Evolutionary conservation across 2,329 filamentous ascomycete species (phyloP).

Genomic region (Colletotrichum chrysophilum): DNA sequence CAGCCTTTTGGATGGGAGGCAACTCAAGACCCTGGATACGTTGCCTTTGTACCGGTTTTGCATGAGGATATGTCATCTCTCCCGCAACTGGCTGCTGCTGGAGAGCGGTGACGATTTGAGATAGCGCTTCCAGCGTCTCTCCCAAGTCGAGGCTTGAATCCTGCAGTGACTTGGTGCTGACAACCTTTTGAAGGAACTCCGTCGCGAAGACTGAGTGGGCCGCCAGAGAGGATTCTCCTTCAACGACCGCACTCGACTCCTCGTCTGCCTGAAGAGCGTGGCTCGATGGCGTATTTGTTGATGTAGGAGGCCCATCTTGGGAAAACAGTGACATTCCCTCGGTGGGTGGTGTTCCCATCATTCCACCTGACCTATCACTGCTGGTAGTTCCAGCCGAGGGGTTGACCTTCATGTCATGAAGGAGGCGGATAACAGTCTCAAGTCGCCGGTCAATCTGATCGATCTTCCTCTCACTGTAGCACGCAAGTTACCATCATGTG

Average conservation of each 20-base stretch:
- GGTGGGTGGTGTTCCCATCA: neutral
- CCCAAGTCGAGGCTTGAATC: constrained; percentile 34
- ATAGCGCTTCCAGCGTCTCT: constrained; percentile 38
- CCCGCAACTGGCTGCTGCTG: constrained; percentile 28
- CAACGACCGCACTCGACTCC: constrained; percentile 36
- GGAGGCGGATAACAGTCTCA: constrained; percentile 36
- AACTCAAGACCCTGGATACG: constrained; percentile 13
- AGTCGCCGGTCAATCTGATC: constrained; percentile 41
- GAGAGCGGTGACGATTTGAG: constrained; percentile 32
- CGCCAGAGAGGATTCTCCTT: constrained; percentile 50
- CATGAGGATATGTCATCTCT: constrained; percentile 31
- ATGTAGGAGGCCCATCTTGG: neutral
- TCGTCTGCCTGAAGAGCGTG: constrained; percentile 18
- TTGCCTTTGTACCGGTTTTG: neutral
- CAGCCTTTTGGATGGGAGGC: constrained; percentile 22
- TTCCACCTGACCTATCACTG: neutral
- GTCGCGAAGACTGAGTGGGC: constrained; percentile 53
- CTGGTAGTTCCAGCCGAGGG: constrained; percentile 16
- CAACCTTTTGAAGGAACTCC: constrained; percentile 46
- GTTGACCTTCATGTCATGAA: constrained; percentile 36
- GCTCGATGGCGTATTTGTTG: constrained; percentile 17
- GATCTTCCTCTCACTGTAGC: constrained; percentile 40
- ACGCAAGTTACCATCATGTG: neutral
- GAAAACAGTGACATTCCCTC: neutral
- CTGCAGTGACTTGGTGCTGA: constrained; percentile 28